Conservation (phyloP, 306 rosid genomes). For the Casuarina equisetifolia region DNA sequence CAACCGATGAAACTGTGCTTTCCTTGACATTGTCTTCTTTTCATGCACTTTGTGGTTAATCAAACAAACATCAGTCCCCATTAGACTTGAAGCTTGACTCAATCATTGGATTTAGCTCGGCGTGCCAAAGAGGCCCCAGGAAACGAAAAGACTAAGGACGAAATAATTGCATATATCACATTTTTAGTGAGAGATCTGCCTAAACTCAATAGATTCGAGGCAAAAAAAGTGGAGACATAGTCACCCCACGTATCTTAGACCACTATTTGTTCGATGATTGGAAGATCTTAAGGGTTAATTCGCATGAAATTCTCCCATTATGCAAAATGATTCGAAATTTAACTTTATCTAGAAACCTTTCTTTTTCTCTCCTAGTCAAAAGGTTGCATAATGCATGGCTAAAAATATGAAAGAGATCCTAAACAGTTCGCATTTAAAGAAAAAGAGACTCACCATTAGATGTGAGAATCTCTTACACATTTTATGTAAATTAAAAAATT, state of each 20-base stretch:
- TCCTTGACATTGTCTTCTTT: conserved; percentile 5
- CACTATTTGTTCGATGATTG: conserved; percentile 17
- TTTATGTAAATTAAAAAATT: too few species aligned
- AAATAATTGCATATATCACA: not conserved
- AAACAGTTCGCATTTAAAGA: not conserved
- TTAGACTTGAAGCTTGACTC: conserved; percentile 11
- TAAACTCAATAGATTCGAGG: not conserved
- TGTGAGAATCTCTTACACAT: too few species aligned
- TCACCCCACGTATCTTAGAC: conserved; percentile 22
- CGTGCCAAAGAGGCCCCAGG: conserved; percentile 25
- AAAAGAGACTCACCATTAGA: too few species aligned
- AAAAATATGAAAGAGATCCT: not conserved
- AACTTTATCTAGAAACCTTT: too few species aligned
- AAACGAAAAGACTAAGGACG: not conserved
- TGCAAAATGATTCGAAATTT: not conserved
- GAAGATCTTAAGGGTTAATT: conserved; percentile 20
- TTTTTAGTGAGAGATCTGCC: not conserved
- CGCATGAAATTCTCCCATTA: not conserved
- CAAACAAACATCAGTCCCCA: conserved; percentile 12
- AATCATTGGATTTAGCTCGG: conserved; percentile 35
- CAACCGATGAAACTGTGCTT: conserved; percentile 12
- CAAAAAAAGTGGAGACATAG: conserved; percentile 18
- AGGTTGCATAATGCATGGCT: too few species aligned
- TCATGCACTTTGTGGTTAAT: conserved; percentile 24
- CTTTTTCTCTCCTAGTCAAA: not conserved